phyloP scores from a whole-genome alignment of 208 protist genomes.

The Naegleria gruberi region DNA sequence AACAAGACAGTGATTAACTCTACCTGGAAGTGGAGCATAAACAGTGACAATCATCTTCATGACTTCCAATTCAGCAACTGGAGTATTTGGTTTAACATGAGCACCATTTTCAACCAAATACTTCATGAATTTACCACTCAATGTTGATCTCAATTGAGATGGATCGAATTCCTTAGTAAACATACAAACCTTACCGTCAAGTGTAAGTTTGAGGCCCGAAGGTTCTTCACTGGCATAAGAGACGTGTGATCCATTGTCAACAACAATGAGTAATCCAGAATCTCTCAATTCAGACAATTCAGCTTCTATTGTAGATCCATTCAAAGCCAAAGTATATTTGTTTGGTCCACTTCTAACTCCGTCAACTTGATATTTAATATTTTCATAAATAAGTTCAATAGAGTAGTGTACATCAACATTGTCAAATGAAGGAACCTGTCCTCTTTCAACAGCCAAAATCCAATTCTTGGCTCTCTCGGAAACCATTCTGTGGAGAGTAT shows the following conservation, averaged over 20 bases:
- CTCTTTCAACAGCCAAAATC: slow-evolving; percentile 57
- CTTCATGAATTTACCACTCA: slow-evolving; percentile 86
- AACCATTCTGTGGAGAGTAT: slow-evolving; percentile 46
- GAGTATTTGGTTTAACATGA: slow-evolving; percentile 65
- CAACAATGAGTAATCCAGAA: slow-evolving; percentile 39
- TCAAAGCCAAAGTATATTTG: slow-evolving; percentile 61
- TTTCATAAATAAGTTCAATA: slow-evolving; percentile 61
- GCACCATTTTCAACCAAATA: slow-evolving; percentile 81
- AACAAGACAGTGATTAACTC: slow-evolving; percentile 56
- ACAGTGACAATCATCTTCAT: slow-evolving; percentile 98
- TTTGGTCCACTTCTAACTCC: slow-evolving; percentile 45
- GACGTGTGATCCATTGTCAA: slow-evolving; percentile 57
- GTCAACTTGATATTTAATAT: slow-evolving; percentile 62
- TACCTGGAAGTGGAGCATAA: slow-evolving; percentile 59
- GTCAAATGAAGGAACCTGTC: slow-evolving; percentile 68
- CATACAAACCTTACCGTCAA: slow-evolving; percentile 74
- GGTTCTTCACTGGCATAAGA: slow-evolving; percentile 83
- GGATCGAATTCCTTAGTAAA: slow-evolving; percentile 89
- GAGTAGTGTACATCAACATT: slow-evolving; percentile 53
- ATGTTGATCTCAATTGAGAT: slow-evolving; percentile 73
- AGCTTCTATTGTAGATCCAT: slow-evolving; percentile 57
- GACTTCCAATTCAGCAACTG: slow-evolving; percentile 91
- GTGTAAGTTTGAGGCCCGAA: slow-evolving; percentile 69
- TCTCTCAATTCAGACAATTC: slow-evolving; percentile 28
- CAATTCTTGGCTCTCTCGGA: slow-evolving; percentile 58